Conservation (phyloP, 78 protist species). For the Polysphondylium violaceum region DNA sequence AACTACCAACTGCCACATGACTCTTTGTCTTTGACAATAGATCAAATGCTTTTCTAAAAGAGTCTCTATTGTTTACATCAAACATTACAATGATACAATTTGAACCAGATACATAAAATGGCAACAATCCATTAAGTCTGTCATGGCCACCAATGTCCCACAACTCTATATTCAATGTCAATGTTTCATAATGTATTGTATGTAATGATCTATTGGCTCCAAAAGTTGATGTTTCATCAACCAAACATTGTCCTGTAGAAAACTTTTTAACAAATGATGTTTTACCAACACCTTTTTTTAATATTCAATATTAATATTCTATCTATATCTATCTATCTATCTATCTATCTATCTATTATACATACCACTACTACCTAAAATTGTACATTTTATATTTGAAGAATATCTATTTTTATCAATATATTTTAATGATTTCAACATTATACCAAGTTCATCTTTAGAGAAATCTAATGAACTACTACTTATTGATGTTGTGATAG, state of each 20-base stretch:
- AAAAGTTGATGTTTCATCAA: conserved; percentile 48
- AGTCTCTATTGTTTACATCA: conserved; percentile 16
- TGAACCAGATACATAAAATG: conserved; percentile 35
- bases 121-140: conserved; percentile 45
- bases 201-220: conserved; percentile 73
- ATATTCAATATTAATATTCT: neutral
- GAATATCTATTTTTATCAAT: conserved; percentile 61
- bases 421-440: conserved; percentile 26
- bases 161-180: conserved; percentile 56
- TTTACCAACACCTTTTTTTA: conserved; percentile 35
- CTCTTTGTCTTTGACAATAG: neutral
- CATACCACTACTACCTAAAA: conserved; percentile 54
- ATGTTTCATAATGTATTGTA: conserved; percentile 42
- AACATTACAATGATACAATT: conserved; percentile 69
- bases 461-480: neutral
- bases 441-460: conserved; percentile 7
- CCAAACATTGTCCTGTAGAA: conserved; percentile 50
- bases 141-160: conserved; percentile 77
- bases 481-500: neutral
- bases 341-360: neutral
- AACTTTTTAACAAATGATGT: conserved; percentile 67
- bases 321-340: neutral
- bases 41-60: conserved; percentile 25
- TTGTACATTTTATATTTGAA: conserved; percentile 43
- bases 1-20: conserved; percentile 22